Conservation (phyloP, 2,329 filamentous ascomycete species). For the Ophiocordyceps camponoti-rufipedis region DNA sequence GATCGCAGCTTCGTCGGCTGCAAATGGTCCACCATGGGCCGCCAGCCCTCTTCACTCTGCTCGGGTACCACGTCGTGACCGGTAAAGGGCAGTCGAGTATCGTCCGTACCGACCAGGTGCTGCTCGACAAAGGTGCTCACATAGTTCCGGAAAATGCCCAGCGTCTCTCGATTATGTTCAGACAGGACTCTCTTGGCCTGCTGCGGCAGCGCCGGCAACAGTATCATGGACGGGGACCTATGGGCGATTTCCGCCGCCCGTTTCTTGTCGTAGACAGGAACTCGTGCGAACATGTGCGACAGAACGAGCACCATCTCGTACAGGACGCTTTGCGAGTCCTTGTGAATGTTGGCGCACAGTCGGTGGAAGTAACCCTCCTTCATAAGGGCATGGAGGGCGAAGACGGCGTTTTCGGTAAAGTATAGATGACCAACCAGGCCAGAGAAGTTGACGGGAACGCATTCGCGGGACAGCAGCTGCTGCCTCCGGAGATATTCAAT, state of each 20-base stretch:
- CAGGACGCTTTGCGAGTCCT: slow-evolving; percentile 28
- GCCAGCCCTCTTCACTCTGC: neutral
- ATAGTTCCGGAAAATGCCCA: slow-evolving; percentile 49
- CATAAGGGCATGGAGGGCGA: slow-evolving; percentile 59
- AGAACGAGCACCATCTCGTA: slow-evolving; percentile 49
- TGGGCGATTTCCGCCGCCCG: slow-evolving; percentile 29
- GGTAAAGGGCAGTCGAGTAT: slow-evolving; percentile 41
- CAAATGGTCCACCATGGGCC: slow-evolving; percentile 8
- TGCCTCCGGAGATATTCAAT: slow-evolving; percentile 62
- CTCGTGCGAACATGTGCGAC: slow-evolving; percentile 50
- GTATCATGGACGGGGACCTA: slow-evolving; percentile 42
- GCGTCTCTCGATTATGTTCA: slow-evolving; percentile 45
- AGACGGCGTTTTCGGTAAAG: slow-evolving; percentile 57
- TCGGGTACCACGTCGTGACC: slow-evolving; percentile 22
- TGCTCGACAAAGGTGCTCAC: slow-evolving; percentile 51
- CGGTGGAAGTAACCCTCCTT: slow-evolving; percentile 49
- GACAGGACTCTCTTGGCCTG: slow-evolving; percentile 36
- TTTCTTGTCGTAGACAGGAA: slow-evolving; percentile 24
- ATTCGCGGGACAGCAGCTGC: slow-evolving; percentile 39
- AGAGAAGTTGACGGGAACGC: slow-evolving; percentile 54
- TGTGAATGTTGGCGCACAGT: slow-evolving; percentile 39
- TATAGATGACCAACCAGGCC: slow-evolving; percentile 55
- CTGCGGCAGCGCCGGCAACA: slow-evolving; percentile 44
- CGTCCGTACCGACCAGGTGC: slow-evolving; percentile 30
- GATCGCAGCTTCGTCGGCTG: slow-evolving; percentile 36